These are phyloP conservation scores for Xylariaceae sp. DNA, from an alignment of 2,329 filamentous ascomycete species.

Conservation along the genomic window DNA sequence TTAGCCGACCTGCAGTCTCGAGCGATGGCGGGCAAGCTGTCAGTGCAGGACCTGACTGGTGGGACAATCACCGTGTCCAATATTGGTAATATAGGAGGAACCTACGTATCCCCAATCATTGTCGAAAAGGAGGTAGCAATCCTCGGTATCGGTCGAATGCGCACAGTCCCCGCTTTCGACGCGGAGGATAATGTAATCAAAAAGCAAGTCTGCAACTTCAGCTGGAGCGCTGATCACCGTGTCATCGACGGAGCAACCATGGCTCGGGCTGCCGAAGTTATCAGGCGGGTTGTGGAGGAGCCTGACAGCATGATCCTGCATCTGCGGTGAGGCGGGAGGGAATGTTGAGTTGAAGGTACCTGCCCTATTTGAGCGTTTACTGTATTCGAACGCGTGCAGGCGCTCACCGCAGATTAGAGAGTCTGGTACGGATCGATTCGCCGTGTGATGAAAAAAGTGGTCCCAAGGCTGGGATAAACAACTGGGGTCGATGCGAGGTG, in stretches of 20 bases:
- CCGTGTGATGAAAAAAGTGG: slow-evolving; percentile 14
- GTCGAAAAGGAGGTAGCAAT: slow-evolving; percentile 90
- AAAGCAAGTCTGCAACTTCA: slow-evolving; percentile 81
- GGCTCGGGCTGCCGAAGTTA: slow-evolving; percentile 80
- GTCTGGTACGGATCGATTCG: slow-evolving; percentile 8
- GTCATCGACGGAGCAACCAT: slow-evolving; percentile 93
- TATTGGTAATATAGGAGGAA: slow-evolving; percentile 91
- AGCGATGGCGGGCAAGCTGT: slow-evolving; percentile 69
- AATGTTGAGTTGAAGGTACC: neutral
- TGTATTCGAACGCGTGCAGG: slow-evolving; percentile 13
- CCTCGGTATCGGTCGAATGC: slow-evolving; percentile 77
- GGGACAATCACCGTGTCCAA: slow-evolving; percentile 96
- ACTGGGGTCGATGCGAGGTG: slow-evolving; percentile 13
- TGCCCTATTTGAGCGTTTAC: slow-evolving; percentile 6
- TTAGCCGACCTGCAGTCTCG: slow-evolving; percentile 67
- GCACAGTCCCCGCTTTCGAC: slow-evolving; percentile 73
- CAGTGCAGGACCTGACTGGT: slow-evolving; percentile 68
- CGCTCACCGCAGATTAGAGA: slow-evolving; percentile 8
- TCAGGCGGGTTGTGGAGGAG: slow-evolving; percentile 73
- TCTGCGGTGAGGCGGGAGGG: slow-evolving; percentile 51
- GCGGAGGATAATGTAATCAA: slow-evolving; percentile 56
- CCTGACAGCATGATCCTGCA: slow-evolving; percentile 84
- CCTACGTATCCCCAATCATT: slow-evolving; percentile 85
- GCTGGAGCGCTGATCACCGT: slow-evolving; percentile 93
- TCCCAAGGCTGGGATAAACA: slow-evolving; percentile 14